A percentile compares a stretch with the other conserved stretches of the same genome.
Conservation (phyloP, 1,284 basidiomycete genomes). For the Sanghuangporus weigelae region DNA sequence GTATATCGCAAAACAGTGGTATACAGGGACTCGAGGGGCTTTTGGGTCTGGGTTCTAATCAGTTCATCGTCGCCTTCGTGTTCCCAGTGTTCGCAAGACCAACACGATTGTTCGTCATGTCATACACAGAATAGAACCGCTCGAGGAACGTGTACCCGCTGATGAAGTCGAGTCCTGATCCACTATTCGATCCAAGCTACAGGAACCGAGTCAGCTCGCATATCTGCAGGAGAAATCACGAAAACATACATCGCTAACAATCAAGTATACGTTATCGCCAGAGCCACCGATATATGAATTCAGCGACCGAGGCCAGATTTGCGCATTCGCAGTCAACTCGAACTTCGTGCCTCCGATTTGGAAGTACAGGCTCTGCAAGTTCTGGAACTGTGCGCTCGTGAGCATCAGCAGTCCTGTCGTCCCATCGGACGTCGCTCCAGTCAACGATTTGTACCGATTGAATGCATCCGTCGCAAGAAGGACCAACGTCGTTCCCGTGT, state of each 20-base stretch:
- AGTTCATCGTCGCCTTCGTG: conserved; percentile 39
- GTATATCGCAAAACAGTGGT: neutral
- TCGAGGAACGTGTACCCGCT: conserved; percentile 3
- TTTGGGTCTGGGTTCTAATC: conserved; percentile 10
- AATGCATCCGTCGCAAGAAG: conserved; percentile 20
- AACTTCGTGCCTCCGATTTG: conserved; percentile 16
- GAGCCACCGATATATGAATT: conserved; percentile 19
- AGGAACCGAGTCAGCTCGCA: neutral
- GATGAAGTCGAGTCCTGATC: conserved; percentile 36
- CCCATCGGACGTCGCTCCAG: conserved; percentile 16
- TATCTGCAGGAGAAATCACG: neutral
- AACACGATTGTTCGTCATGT: conserved; percentile 45
- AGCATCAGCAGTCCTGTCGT: conserved; percentile 21
- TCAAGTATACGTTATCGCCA: conserved; percentile 17
- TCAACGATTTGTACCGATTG: conserved; percentile 13
- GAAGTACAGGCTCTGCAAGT: conserved; percentile 20
- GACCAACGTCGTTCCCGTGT: conserved; percentile 23
- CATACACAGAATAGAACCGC: conserved; percentile 63
- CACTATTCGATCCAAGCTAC: conserved; percentile 10
- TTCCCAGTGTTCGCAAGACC: conserved; percentile 41
- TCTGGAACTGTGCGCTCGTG: conserved; percentile 2
- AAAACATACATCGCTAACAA: conserved; percentile 17
- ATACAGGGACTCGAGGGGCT: neutral
- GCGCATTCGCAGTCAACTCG: conserved; percentile 20
- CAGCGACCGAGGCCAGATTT: conserved; percentile 20